Evolutionary conservation across 1,284 basidiomycete species (phyloP), one percentile per base, ranked within the genome.

Genomic region (Marasmius tenuissimus): DNA sequence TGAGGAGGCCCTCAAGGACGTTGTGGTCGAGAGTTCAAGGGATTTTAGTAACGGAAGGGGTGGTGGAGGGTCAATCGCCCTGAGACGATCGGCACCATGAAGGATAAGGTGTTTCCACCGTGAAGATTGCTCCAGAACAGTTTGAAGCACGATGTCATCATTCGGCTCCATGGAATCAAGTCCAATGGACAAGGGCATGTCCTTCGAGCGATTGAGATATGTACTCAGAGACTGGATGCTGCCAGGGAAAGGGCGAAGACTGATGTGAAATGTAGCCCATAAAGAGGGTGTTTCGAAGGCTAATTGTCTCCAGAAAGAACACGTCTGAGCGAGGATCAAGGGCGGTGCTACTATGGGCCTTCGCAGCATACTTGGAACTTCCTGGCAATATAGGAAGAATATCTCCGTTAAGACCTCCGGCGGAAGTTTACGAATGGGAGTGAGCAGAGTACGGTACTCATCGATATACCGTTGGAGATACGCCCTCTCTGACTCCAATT

Each of bases 401-500:
- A 58, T 48, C 11, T 48, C 42, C 12, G 45, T 58, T 35, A 58
- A 49, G 12, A 58, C 18, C 35, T 58, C 57, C 18, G 57, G 34
- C 16, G 57, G 57, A 35, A 58, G 57, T 34, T 47, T 47, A n/a
- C 57, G 57, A 49, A 58, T 58, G 5, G 57, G 57, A 11, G 57
- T 27, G 18, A 48, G 35, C 34, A 58, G 45, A 22, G 57, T 48
- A 18, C 45, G 40, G 57, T 58, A 58, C 16, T 48, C 34, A 47
- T 58, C 57, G 12, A 47, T 34, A 58, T 48, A 58, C 34, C 57
- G 42, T 18, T 27, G 45, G 16, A 58, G 57, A 49, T 58, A 45
- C 22, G 20, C 57, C 40, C 12, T 58, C 27, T 58, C 57, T 33
- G 8, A 6, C 42, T 48, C 45, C 42, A 58, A 34, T 34, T 58